Conservation (phyloP, 2,329 filamentous ascomycete genomes). For the Claviceps sp. region DNA sequence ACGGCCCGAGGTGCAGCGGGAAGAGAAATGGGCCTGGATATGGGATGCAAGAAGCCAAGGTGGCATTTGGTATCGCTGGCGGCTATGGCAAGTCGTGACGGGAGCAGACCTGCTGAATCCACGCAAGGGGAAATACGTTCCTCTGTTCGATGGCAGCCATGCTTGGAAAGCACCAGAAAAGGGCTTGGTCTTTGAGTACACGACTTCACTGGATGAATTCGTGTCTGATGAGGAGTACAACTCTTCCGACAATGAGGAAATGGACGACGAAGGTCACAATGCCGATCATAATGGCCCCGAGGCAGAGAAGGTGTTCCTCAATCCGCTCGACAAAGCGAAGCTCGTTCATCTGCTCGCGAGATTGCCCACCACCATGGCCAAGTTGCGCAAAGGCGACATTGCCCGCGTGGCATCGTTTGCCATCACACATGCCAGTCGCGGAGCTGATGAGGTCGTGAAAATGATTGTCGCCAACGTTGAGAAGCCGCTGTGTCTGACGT, state of each 20-base stretch:
- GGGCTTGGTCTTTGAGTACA: conserved; percentile 64
- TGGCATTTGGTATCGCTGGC: conserved; percentile 87
- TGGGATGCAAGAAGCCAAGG: conserved; percentile 72
- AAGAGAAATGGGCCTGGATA: conserved; percentile 89
- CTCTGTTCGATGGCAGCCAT: conserved; percentile 63
- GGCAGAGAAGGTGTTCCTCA: conserved; percentile 52
- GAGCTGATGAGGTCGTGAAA: conserved; percentile 83
- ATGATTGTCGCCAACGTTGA: conserved; percentile 74
- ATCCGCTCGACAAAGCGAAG: conserved; percentile 72
- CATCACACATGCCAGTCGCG: conserved; percentile 71
- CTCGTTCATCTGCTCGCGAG: conserved; percentile 73
- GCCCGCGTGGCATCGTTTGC: conserved; percentile 79
- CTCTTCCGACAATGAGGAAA: conserved; percentile 72
- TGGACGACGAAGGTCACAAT: conserved; percentile 42
- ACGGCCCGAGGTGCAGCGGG: conserved; percentile 64
- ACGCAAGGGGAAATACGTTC: conserved; percentile 39
- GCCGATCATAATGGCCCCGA: conserved; percentile 32
- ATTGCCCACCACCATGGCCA: conserved; percentile 61
- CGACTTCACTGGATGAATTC: conserved; percentile 63
- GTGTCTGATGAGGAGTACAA: conserved; percentile 76
- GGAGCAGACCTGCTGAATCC: conserved; percentile 33
- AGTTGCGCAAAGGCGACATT: conserved; percentile 71
- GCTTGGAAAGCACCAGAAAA: conserved; percentile 68
- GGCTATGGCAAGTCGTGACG: conserved; percentile 76
- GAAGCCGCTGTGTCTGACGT: conserved; percentile 59